Evolutionary conservation across 768 basidiomycete species (phyloP), one percentile per base, ranked within the genome.

Genomic region (Leccinellum rugosiceps): DNA sequence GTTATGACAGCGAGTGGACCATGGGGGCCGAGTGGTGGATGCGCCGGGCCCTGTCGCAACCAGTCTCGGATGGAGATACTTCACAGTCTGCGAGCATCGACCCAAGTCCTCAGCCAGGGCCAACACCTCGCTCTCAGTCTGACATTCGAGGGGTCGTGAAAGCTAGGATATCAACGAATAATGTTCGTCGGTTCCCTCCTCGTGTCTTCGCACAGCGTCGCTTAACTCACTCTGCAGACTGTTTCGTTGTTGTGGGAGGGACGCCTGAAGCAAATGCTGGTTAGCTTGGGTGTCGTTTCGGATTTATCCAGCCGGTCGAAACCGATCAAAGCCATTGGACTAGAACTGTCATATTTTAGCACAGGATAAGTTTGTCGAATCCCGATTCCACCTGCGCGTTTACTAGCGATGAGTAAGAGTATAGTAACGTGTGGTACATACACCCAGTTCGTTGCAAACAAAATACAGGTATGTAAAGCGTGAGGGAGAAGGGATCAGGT

Each of bases 11-110:
- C 72, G 95, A 98, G 70, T 90, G 94, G 88, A 88, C 92, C 10
- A 83, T 98, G 76, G 96, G 96, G 3, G 88, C 90, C 1, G 95
- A 98, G 71, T 97, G 93, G 92, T 97, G 93, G 94, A 81, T 94
- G 68, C 82, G 93, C 21, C 82, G 85, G 23, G 75, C 79, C 5
- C 74, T 72, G 19, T 65, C 72, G 13, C 70, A 73, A 53, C 59
- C 67, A 8, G 52, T 52, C 31, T 55, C 58, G 14, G 63, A 69
- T 14, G 45, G 38, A 4, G 60, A 65, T 38, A 14, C 53, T 41
- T 17, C 54, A 15, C 58, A 23, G 44, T 34, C 48, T 6, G 14
- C 43, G 1, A 32, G 50, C 44, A 23, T 50, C 15, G 48, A 62
- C 26, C 28, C 50, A 52, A 59, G 56, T 50, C 44, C 54, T 51